Evolutionary conservation across 768 basidiomycete species (phyloP).

Genomic region (Russula compacta): DNA sequence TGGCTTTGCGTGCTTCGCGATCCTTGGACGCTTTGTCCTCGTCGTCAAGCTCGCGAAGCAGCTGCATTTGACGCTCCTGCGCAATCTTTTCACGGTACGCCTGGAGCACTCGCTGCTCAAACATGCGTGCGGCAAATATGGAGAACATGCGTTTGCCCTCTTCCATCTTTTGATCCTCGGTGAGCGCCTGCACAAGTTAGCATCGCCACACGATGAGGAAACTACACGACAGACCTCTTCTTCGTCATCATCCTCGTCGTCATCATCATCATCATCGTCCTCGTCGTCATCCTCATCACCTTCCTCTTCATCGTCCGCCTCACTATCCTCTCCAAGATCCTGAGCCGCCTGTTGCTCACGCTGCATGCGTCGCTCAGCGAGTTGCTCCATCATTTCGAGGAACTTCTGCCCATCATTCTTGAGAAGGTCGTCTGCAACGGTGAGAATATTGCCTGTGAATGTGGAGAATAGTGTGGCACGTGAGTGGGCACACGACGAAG

Average conservation of each 20-base stretch:
- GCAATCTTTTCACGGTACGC: conserved; percentile 97
- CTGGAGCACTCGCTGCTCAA: conserved; percentile 94
- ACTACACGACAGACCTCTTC: conserved; percentile 21
- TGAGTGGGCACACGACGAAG: conserved; percentile 9
- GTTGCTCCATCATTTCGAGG: conserved; percentile 99
- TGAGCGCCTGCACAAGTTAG: conserved; percentile 49
- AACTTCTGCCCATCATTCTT: conserved; percentile 99
- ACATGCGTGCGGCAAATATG: conserved; percentile 99
- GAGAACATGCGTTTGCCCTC: conserved; percentile 99
- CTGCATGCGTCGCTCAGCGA: conserved; percentile 89
- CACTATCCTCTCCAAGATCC: conserved; percentile 38
- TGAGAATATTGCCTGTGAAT: conserved; percentile 83
- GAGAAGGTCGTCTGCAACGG: conserved; percentile 95
- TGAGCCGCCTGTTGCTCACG: conserved; percentile 63
- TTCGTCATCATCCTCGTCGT: conserved; percentile 43
- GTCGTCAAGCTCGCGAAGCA: conserved; percentile 90
- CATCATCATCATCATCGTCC: conserved; percentile 43
- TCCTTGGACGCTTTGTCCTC: conserved; percentile 85
- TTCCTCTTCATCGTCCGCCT: conserved; percentile 43
- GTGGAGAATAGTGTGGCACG: conserved; percentile 30
- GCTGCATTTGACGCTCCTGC: conserved; percentile 87
- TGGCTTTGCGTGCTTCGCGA: conserved; percentile 85
- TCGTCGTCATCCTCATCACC: conserved; percentile 43
- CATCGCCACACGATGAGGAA: conserved; percentile 11
- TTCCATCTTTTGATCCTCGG: conserved; percentile 97